These are phyloP conservation scores for Pichia sp. DNA, from an alignment of 1,139 yeast species.

Conservation along the genomic window DNA sequence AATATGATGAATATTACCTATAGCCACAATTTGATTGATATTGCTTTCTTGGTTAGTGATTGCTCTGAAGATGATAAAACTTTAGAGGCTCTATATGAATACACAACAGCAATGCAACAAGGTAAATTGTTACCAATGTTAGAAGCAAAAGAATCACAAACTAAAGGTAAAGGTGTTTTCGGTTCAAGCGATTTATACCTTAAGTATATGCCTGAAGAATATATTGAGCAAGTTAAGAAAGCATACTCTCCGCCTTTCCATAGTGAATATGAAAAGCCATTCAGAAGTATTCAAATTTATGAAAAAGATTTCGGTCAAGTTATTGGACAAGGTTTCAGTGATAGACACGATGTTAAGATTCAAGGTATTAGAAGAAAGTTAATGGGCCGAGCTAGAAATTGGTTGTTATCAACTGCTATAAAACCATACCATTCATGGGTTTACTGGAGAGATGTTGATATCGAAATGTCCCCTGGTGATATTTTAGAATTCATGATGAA, in stretches of 20 bases:
- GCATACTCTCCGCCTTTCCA: slow-evolving; percentile 68
- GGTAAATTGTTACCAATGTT: slow-evolving; percentile 59
- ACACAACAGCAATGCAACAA: slow-evolving; percentile 65
- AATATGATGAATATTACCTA: slow-evolving; percentile 84
- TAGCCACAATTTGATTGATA: slow-evolving; percentile 76
- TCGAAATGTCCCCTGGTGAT: slow-evolving; percentile 78
- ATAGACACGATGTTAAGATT: slow-evolving; percentile 84
- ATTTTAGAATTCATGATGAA: slow-evolving; percentile 80
- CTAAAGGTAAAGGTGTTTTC: slow-evolving; percentile 33
- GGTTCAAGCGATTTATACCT: slow-evolving; percentile 65
- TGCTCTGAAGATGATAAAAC: slow-evolving; percentile 78
- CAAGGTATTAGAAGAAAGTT: slow-evolving; percentile 85
- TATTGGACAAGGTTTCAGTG: slow-evolving; percentile 87
- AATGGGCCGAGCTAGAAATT: slow-evolving; percentile 91
- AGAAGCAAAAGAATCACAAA: slow-evolving; percentile 33
- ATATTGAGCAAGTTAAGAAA: slow-evolving; percentile 52
- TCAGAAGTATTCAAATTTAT: slow-evolving; percentile 72
- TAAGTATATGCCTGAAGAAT: slow-evolving; percentile 66
- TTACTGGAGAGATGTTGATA: slow-evolving; percentile 91
- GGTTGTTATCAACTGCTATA: slow-evolving; percentile 75
- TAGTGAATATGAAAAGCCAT: slow-evolving; percentile 63
- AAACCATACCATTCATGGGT: slow-evolving; percentile 92
- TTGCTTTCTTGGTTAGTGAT: slow-evolving; percentile 84
- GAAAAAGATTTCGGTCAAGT: slow-evolving; percentile 84
- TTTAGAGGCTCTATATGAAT: slow-evolving; percentile 62